phyloP scores from a whole-genome alignment of 2,329 filamentous ascomycete species.

The Fusarium torulosum region DNA sequence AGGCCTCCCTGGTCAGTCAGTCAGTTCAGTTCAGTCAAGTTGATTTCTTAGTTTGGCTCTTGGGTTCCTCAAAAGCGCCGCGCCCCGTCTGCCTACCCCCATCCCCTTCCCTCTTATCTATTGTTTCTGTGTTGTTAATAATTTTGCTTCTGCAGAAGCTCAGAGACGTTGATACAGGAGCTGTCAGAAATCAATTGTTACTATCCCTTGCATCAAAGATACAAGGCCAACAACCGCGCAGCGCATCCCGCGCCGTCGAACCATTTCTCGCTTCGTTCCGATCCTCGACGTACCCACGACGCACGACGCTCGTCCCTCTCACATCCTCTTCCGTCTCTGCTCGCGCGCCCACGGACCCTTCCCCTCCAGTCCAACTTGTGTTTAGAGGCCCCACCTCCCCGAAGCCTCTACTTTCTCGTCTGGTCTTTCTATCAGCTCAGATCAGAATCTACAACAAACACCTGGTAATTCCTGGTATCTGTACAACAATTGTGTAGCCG shows the following conservation, averaged over 20 bases:
- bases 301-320: conserved; percentile 44
- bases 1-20: conserved; percentile 35
- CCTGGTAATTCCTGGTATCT: conserved; percentile 8
- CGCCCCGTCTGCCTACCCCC: conserved; percentile 43
- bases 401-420: conserved; percentile 39
- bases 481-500: conserved; percentile 25
- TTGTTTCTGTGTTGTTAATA: conserved; percentile 30
- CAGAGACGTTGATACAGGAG: conserved; percentile 12
- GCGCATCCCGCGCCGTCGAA: conserved; percentile 38
- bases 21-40: conserved; percentile 40
- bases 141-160: conserved; percentile 25
- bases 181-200: conserved; percentile 34
- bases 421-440: conserved; percentile 42
- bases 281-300: conserved; percentile 40
- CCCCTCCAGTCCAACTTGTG: conserved; percentile 37
- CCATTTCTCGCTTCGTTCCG: conserved; percentile 42
- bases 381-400: conserved; percentile 41
- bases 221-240: conserved; percentile 36
- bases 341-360: conserved; percentile 40
- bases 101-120: conserved; percentile 41
- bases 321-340: conserved; percentile 29
- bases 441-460: conserved; percentile 27
- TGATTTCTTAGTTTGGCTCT: conserved; percentile 32
- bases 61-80: conserved; percentile 45
- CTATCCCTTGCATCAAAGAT: conserved; percentile 40